Conservation (phyloP, 139 green algal genomes). For the Haematococcus lacustris region DNA sequence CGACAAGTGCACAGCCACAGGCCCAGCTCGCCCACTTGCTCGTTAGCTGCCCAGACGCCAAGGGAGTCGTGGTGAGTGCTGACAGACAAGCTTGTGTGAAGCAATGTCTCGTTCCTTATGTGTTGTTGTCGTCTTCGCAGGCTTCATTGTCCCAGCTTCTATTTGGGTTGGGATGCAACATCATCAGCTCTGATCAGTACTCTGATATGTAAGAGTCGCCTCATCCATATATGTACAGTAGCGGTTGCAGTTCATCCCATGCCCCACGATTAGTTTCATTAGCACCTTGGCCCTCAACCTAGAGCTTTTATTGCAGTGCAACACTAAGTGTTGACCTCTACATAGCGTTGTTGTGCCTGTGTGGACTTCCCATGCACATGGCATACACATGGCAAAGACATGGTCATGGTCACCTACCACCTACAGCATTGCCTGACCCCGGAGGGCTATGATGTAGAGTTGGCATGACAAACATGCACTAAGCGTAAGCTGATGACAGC, state of each 20-base stretch:
- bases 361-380: neutral
- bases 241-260: too few species aligned
- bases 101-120: too few species aligned
- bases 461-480: too few species aligned
- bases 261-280: neutral
- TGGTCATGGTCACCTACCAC: too few species aligned
- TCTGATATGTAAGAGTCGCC: conserved; percentile 16
- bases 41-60: conserved; percentile 49
- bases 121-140: too few species aligned
- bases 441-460: too few species aligned
- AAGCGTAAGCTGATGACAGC: too few species aligned
- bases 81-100: too few species aligned
- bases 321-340: neutral
- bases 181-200: conserved; percentile 44
- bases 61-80: conserved; percentile 67
- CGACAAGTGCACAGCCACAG: too few species aligned
- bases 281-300: neutral
- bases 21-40: conserved; percentile 23
- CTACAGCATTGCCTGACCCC: too few species aligned
- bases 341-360: neutral
- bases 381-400: too few species aligned
- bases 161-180: neutral
- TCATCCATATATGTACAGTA: too few species aligned
- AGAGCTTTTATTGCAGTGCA: neutral
- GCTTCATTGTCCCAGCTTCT: conserved; percentile 37